Evolutionary conservation across 108 stramenopile species (phyloP), one percentile per base, ranked within the genome.

Genomic region (Nitzschia sp.): DNA sequence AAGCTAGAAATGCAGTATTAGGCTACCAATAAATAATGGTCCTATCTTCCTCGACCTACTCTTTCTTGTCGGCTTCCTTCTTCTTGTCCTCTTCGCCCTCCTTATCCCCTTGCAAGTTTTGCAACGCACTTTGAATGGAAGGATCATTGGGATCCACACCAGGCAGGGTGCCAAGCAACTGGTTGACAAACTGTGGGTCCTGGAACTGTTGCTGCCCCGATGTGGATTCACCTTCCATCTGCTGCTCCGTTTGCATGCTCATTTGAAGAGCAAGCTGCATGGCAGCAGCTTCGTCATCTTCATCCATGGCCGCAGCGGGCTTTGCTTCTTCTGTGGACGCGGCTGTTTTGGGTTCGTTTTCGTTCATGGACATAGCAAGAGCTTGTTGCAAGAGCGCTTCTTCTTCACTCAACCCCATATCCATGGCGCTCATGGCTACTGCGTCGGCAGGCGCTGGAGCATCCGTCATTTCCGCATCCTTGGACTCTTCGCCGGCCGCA

Each of bases 361-460:
- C 97, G 11, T 88, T 88, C 96, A 99, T 98, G 52, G 90, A 92
- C 97, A 98, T 97, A 68, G 95, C 96, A 22, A 99, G 80, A 1
- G 98, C 98, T 68, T 94, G 96, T 78, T 96, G 91, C 69, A 98
- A 80, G 23, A 97, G 70, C 6, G 87, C 95, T 47, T 96, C 95
- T 66, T 98, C 97, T 50, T 78, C 82, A 21, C 64, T 73, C 45
- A 84, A 15, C 26, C 85, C 87, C 65, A 76, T 22, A 53, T 73
- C 76, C 66, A 69, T 62, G 25, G 53, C 66, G 11, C 5, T 32
- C n/a, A 34, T 5, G 13, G 53, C 66, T 6, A 17, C 67, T 28
- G 50, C 57, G 28, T 62, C 73, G 50, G 73, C 59, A n/a, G 69
- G 30, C 2, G 75, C 38, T 1, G 29, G 66, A 55, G 73, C 75